Evolutionary conservation across 106 monocot genomes (phyloP).

Genomic region (Allium sativum): DNA sequence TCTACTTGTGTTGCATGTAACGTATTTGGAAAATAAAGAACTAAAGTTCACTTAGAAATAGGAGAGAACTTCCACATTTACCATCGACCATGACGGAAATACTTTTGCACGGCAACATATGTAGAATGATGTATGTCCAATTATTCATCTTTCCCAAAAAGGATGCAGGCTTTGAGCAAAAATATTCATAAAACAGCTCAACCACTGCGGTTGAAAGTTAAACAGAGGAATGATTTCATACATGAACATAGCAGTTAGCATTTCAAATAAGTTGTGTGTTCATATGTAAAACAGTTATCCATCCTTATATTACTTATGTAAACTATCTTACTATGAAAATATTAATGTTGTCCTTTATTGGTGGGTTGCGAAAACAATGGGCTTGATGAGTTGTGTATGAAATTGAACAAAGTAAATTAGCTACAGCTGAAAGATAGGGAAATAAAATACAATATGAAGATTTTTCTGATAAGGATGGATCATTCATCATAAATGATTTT

Average conservation of each 20-base stretch:
- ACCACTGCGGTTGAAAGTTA: conserved; percentile 39
- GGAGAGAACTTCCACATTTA: conserved; percentile 19
- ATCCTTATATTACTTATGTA: no score
- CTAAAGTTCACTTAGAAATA: conserved; percentile 11
- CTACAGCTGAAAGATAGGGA: no score
- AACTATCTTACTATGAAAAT: no score
- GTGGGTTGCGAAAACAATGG: no score
- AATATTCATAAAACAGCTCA: conserved; percentile 95
- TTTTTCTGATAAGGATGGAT: no score
- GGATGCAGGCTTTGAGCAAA: conserved; percentile 82
- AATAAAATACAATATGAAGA: no score
- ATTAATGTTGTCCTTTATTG: no score
- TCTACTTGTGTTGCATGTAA: neutral
- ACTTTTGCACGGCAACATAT: conserved; percentile 84
- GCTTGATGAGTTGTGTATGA: no score
- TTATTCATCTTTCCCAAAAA: conserved; percentile 82
- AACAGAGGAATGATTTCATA: no score
- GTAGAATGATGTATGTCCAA: conserved; percentile 88
- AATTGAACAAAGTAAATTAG: no score
- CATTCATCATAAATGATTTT: no score
- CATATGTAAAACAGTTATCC: neutral
- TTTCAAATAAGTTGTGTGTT: neutral
- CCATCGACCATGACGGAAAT: conserved; percentile 95
- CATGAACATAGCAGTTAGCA: neutral
- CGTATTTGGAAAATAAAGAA: neutral